Conservation (phyloP, 352 stramenopile species). For the Pythium phragmiticola region DNA sequence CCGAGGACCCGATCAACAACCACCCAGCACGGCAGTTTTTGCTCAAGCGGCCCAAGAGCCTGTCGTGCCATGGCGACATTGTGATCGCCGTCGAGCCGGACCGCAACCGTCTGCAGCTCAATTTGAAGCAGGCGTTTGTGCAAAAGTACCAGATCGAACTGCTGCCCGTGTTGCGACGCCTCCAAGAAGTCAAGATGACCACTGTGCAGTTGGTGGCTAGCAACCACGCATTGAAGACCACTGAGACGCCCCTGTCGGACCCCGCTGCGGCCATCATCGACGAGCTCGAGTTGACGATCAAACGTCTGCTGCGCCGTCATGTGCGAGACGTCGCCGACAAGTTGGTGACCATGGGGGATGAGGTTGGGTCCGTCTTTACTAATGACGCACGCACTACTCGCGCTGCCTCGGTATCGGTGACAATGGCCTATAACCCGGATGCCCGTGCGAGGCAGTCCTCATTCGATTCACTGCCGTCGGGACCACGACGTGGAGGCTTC, state of each 20-base stretch:
- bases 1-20: conserved; percentile 35
- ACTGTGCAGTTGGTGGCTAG: conserved; percentile 26
- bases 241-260: conserved; percentile 14
- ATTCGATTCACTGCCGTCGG: conserved; percentile 30
- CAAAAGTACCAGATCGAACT: conserved; percentile 61
- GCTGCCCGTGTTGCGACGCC: conserved; percentile 51
- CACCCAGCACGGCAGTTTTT: conserved; percentile 48
- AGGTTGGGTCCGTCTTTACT: neutral
- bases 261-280: conserved; percentile 32
- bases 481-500: neutral
- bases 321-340: conserved; percentile 52
- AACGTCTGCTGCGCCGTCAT: conserved; percentile 51
- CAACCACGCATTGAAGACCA: neutral
- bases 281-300: conserved; percentile 53
- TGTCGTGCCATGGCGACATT: conserved; percentile 46
- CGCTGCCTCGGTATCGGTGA: neutral
- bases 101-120: conserved; percentile 43
- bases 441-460: conserved; percentile 29
- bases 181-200: conserved; percentile 64
- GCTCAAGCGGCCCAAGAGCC: conserved; percentile 30
- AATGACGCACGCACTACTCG: neutral
- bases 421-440: neutral
- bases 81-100: conserved; percentile 61
- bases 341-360: conserved; percentile 68
- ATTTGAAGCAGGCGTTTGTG: conserved; percentile 75